Percentiles rank a stretch among this genome's conserved stretches.
phyloP scores from a whole-genome alignment of 495 filamentous ascomycete species.

The Xylaria grammica region DNA sequence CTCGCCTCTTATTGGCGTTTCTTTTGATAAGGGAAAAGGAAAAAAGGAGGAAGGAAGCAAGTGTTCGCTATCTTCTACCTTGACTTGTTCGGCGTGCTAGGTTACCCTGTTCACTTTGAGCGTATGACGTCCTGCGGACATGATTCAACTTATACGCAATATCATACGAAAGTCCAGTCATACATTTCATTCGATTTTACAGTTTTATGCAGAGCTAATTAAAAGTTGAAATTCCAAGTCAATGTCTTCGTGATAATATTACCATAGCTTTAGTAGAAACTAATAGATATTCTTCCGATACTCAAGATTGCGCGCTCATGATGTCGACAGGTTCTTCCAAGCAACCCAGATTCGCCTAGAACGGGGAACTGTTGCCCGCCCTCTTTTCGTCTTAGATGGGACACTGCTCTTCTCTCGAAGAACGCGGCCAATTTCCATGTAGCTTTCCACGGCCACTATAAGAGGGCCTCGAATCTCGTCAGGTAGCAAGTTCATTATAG shows the following conservation, averaged over 20 bases:
- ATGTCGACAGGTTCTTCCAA: slow-evolving; percentile 53
- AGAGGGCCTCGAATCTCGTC: slow-evolving; percentile 61
- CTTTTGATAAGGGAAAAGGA: no score
- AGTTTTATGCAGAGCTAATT: no score
- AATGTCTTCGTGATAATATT: no score
- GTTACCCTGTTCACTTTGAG: not conserved
- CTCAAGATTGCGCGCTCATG: slow-evolving; percentile 3
- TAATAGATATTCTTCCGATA: no score
- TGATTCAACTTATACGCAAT: not conserved
- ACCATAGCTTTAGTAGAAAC: not conserved
- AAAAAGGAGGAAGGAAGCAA: no score
- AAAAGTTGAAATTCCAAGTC: no score
- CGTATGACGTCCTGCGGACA: not conserved
- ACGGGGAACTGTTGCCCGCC: slow-evolving; percentile 62
- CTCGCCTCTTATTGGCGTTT: no score
- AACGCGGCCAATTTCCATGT: slow-evolving; percentile 73
- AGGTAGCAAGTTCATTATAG: slow-evolving; percentile 62
- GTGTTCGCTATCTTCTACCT: no score
- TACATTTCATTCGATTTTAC: no score
- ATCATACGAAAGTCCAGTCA: no score
- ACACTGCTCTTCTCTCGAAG: slow-evolving; percentile 42
- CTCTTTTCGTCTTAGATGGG: slow-evolving; percentile 54
- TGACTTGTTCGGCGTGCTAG: not conserved
- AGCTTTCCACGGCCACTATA: slow-evolving; percentile 71
- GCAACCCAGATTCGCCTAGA: slow-evolving; percentile 58